Evolutionary conservation across 768 basidiomycete species (phyloP), one percentile per base, ranked within the genome.

Genomic region (Lactifluus subvellereus): DNA sequence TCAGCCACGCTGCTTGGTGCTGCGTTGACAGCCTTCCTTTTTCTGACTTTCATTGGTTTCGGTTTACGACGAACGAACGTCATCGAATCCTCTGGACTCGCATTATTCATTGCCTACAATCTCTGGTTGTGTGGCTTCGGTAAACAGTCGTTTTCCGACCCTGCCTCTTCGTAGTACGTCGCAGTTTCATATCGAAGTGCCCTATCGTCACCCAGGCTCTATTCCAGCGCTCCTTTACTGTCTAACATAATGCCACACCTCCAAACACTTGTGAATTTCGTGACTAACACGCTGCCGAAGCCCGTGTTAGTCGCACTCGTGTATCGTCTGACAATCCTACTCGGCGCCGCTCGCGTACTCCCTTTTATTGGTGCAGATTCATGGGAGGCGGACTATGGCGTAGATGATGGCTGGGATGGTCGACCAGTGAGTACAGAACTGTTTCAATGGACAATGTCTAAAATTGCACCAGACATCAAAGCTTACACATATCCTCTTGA

Each of bases 31-130:
- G 85, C 92, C 10, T 88, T 96, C 71, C 74, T 96, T 35, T 98
- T 97, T 76, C 79, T 97, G 47, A 94, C 94, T 1, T 79, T 90
- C 68, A 96, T 98, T 66, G 95, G 95, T 6, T 95, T 98, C 73
- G 85, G 84, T 8, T 74, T 94, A 65, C 84, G 92, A 59, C 82
- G 91, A 56, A 96, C 94, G 47, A 96, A 96, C 69, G 89, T 96
- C 54, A 88, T 97, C 59, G 95, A 98, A 73, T 93, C 93, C 3
- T 87, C 89, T 2, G 85, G 90, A 53, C 83, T 98, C 32, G 87
- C 91, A 3, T 78, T 95, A 32, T 92, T 95, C 72, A 82, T 97
- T 47, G 91, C 92, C 6, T 94, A 91, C 73, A 92, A 92, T 66
- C 82, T 94, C 38, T 94, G 93, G 93, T 79, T 94, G 38, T 92